These are phyloP conservation scores for Colletotrichum chlorophyti DNA, from an alignment of 2,329 filamentous ascomycete species.

Conservation along the genomic window DNA sequence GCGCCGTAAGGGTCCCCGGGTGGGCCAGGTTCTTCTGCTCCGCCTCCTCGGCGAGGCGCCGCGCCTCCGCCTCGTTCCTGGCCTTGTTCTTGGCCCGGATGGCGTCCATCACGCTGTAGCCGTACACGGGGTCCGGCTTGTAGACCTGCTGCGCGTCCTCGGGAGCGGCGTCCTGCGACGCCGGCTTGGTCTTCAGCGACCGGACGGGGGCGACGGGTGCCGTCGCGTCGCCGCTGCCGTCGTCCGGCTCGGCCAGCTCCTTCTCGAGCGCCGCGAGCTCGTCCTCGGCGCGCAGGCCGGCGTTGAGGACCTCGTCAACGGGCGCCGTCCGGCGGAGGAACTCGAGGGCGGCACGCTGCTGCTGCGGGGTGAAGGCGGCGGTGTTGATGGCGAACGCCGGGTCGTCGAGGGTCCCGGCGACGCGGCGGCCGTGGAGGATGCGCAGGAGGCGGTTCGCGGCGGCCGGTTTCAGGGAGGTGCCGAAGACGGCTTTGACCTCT, in stretches of 20 bases:
- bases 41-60: conserved; percentile 44
- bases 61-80: conserved; percentile 54
- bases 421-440: conserved; percentile 67
- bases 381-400: conserved; percentile 59
- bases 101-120: conserved; percentile 61
- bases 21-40: conserved; percentile 38
- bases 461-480: conserved; percentile 48
- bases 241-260: conserved; percentile 32
- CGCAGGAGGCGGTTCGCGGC: conserved; percentile 61
- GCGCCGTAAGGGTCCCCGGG: conserved; percentile 48
- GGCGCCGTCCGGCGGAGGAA: conserved; percentile 62
- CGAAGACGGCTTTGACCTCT: conserved; percentile 59
- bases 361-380: conserved; percentile 45
- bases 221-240: conserved; percentile 28
- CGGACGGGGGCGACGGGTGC: conserved; percentile 17
- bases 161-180: conserved; percentile 33
- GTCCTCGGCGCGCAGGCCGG: conserved; percentile 67
- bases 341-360: conserved; percentile 54
- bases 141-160: conserved; percentile 31
- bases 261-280: conserved; percentile 62
- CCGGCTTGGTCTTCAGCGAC: neutral
- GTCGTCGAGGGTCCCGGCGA: conserved; percentile 69
- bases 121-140: conserved; percentile 60
- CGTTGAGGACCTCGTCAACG: conserved; percentile 67
- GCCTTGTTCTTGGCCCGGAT: conserved; percentile 62